Evolutionary conservation across 2,329 filamentous ascomycete genomes (phyloP).

Genomic region (Ceratocystis eucalypticola): DNA sequence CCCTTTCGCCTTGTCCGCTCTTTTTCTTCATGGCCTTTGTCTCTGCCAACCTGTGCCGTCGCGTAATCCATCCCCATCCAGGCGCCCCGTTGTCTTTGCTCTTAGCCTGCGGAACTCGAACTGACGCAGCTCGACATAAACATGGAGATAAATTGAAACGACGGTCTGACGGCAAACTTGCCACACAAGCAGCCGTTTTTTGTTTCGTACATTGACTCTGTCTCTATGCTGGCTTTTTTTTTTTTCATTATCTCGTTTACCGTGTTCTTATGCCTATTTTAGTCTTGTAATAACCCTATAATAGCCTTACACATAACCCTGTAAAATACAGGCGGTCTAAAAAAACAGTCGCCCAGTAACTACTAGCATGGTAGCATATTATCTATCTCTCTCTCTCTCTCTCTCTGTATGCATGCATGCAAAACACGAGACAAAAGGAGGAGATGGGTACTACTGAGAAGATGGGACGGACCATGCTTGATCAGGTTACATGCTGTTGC

Average conservation of each 20-base stretch:
- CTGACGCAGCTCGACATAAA: neutral
- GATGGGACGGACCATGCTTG: neutral
- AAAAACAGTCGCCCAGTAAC: too few relatives aligned
- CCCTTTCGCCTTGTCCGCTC: neutral
- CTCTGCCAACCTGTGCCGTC: neutral
- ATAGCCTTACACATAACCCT: too few relatives aligned
- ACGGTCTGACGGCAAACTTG: neutral
- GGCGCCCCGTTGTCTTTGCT: neutral
- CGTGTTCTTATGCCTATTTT: too few relatives aligned
- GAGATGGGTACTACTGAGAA: neutral
- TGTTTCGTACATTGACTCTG: neutral
- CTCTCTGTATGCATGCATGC: neutral
- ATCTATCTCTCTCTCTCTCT: too few relatives aligned
- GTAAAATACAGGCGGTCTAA: too few relatives aligned
- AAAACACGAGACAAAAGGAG: neutral
- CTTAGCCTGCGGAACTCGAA: neutral
- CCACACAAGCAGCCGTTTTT: neutral
- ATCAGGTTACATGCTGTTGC: neutral
- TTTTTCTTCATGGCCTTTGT: neutral
- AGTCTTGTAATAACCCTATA: too few relatives aligned
- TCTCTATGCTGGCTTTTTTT: neutral
- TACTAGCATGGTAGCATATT: too few relatives aligned
- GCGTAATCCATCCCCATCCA: neutral
- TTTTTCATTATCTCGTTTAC: neutral
- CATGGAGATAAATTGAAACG: neutral